Conservation (phyloP, 306 rosid genomes). For the Trifolium fragiferum region DNA sequence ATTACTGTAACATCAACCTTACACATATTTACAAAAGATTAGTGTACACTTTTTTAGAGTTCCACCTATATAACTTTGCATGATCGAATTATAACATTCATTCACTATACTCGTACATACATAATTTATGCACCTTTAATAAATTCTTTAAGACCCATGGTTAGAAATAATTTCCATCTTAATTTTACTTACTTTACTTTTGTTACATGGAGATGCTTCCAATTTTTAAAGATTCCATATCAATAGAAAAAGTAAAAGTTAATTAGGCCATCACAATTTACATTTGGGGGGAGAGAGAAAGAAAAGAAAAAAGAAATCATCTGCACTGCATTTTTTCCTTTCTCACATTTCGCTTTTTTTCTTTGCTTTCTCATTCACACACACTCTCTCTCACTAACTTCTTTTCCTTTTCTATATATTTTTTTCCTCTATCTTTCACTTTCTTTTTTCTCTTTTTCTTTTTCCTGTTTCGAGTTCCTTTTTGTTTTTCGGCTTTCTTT, state of each 20-base stretch:
- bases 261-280: slow-evolving; percentile 62
- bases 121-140: too few species aligned
- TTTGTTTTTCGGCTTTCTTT: slow-evolving; percentile 69
- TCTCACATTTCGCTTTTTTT: slow-evolving; percentile 52
- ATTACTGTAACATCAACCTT: too few species aligned
- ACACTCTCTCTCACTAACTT: slow-evolving; percentile 5
- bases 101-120: too few species aligned
- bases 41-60: too few species aligned
- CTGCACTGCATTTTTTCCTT: slow-evolving; percentile 35
- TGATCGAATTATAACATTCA: too few species aligned
- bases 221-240: slow-evolving; percentile 73
- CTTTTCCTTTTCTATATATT: slow-evolving; percentile 28
- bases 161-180: background rate
- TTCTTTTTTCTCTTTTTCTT: slow-evolving; percentile 62
- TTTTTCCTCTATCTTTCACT: slow-evolving; percentile 46
- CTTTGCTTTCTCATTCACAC: slow-evolving; percentile 21
- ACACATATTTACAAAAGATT: too few species aligned
- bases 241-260: slow-evolving; percentile 62
- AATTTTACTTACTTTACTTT: slow-evolving; percentile 1
- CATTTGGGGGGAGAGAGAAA: slow-evolving; percentile 31
- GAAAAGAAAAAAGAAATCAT: background rate
- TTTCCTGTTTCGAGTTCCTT: slow-evolving; percentile 64
- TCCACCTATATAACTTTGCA: too few species aligned
- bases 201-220: slow-evolving; percentile 49
- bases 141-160: background rate